Conservation (phyloP, 2,329 filamentous ascomycete genomes). For the Xylaria hypoxylon region DNA sequence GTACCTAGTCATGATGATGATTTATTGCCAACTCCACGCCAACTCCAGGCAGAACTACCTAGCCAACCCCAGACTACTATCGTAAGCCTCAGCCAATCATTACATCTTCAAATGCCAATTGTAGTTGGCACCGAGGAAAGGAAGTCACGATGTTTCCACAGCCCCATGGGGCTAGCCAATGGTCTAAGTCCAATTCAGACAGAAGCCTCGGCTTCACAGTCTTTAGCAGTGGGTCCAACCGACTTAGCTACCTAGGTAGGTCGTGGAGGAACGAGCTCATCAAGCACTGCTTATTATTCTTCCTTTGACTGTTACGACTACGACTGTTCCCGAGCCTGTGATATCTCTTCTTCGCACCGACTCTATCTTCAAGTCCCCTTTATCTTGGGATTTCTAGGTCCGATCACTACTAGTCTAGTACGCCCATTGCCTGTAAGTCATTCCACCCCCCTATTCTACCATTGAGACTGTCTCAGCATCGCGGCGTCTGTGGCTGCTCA, state of each 20-base stretch:
- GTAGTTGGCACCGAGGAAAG: conserved; percentile 16
- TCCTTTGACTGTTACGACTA: not conserved
- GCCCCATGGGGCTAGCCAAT: conserved; percentile 17
- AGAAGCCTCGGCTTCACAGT: conserved; percentile 34
- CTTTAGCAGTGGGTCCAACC: conserved; percentile 32
- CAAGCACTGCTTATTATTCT: not conserved
- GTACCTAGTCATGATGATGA: not conserved
- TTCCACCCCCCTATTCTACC: not conserved
- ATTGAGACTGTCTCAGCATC: not conserved
- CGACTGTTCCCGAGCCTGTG: not conserved
- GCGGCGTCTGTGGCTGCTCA: not conserved
- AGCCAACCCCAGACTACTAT: conserved; percentile 24
- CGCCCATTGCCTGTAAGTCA: not conserved
- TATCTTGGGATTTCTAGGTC: not conserved
- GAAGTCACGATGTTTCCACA: conserved; percentile 26
- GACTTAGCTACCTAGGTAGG: not conserved
- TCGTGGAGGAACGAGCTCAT: not conserved
- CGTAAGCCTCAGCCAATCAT: conserved; percentile 23
- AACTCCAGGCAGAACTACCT: no score
- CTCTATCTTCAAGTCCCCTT: not conserved
- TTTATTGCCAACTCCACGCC: not conserved
- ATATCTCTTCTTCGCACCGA: conserved; percentile 6
- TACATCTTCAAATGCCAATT: conserved; percentile 14
- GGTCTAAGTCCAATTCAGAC: conserved; percentile 25
- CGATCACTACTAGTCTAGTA: not conserved